These are phyloP conservation scores for Botryotinia globosa DNA, from an alignment of 2,329 filamentous ascomycete genomes.

Conservation along the genomic window DNA sequence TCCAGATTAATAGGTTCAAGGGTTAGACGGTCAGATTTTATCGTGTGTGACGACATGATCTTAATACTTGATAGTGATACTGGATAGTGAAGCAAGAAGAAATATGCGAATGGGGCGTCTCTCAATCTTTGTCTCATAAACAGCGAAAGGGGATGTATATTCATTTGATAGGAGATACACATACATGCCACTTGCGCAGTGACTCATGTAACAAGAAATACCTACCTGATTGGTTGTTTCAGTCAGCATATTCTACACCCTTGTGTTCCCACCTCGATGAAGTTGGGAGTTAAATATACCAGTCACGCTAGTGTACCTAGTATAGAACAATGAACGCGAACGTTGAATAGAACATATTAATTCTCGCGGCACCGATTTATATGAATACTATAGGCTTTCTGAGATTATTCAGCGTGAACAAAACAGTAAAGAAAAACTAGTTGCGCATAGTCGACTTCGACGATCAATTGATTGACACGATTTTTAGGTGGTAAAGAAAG, in stretches of 20 bases:
- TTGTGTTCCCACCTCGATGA: no score
- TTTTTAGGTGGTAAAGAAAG: not conserved
- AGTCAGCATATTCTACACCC: not conserved
- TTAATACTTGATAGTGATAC: no score
- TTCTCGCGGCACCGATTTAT: not conserved
- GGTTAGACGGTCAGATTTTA: not conserved
- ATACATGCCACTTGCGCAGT: not conserved
- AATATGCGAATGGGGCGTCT: not conserved
- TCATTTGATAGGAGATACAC: not conserved
- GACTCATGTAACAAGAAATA: not conserved
- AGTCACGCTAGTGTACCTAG: not conserved
- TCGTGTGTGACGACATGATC: not conserved
- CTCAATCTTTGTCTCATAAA: not conserved
- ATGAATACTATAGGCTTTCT: not conserved
- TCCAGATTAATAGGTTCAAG: slow-evolving; percentile 6
- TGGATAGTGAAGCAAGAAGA: not conserved
- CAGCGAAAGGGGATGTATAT: not conserved
- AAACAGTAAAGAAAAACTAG: not conserved
- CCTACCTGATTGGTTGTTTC: not conserved
- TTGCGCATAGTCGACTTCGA: not conserved
- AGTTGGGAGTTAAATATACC: not conserved
- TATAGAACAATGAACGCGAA: not conserved
- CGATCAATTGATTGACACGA: not conserved
- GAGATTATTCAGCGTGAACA: not conserved
- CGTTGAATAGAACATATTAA: not conserved